These are phyloP conservation scores for Schizochytrium sp. DNA, from an alignment of 108 stramenopile species.

Conservation along the genomic window DNA sequence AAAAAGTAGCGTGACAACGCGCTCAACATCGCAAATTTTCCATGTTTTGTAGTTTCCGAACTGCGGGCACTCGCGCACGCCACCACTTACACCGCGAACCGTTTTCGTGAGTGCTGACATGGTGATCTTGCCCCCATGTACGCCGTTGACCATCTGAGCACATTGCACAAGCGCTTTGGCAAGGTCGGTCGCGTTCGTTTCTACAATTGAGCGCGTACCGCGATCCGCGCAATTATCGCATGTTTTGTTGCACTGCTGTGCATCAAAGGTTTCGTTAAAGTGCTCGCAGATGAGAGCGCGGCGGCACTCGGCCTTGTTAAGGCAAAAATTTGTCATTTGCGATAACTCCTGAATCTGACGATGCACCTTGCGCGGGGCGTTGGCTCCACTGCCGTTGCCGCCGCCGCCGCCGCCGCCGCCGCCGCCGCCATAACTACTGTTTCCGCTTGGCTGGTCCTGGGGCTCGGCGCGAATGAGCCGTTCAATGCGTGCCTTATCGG, in stretches of 20 bases:
- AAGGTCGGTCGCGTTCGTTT: neutral
- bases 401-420: slow-evolving; percentile 17
- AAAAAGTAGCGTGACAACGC: neutral
- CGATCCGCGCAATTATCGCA: slow-evolving; percentile 24
- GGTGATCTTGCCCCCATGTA: neutral
- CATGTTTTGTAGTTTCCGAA: neutral
- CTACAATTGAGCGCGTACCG: neutral
- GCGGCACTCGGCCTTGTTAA: slow-evolving; percentile 4
- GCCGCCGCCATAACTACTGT: neutral
- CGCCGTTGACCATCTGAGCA: neutral
- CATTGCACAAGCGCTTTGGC: neutral
- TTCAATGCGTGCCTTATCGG: slow-evolving; percentile 73
- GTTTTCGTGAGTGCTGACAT: neutral
- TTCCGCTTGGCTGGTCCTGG: slow-evolving; percentile 32
- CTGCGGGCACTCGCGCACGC: neutral
- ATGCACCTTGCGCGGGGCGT: neutral
- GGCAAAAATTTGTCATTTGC: slow-evolving; percentile 45
- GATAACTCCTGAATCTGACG: slow-evolving; percentile 69
- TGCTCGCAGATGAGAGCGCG: neutral
- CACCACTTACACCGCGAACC: neutral
- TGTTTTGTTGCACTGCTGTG: neutral
- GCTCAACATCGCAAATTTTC: neutral
- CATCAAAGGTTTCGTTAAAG: slow-evolving; percentile 5
- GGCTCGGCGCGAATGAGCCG: slow-evolving; percentile 64
- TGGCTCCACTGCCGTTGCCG: slow-evolving; percentile 14